Evolutionary conservation across 768 basidiomycete species (phyloP), one percentile per base, ranked within the genome.

Genomic region (Phanerochaete carnosa): DNA sequence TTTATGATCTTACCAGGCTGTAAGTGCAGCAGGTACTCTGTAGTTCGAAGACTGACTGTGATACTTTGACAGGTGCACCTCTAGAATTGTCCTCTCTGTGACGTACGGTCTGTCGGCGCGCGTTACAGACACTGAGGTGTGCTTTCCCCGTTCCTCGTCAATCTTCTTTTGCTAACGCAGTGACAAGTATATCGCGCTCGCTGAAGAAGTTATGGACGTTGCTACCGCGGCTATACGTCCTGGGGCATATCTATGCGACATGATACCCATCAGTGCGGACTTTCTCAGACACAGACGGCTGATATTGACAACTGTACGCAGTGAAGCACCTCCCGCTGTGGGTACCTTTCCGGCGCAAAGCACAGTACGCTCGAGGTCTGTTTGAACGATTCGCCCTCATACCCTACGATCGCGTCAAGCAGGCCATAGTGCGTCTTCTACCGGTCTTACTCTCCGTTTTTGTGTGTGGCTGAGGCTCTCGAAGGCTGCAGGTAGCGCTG

Each of bases 301-400:
- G 29, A 9, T 16, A 22, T 3, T 4, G 16, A 23, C 35, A 12
- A 47, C n/a, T 3, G 29, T 13, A 22, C 25, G 16, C 37, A 68
- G 67, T 71, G 52, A 60, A 64, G 25, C 46, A 66, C 30, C 39
- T 67, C 9, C 70, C 68, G 15, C 55, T 58, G 7, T 71, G 71
- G 71, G 46, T 72, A 23, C 67, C 69, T 1, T 71, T 73, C 50
- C 64, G 69, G 43, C 53, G 55, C 19, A 46, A 63, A 16, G 65
- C 65, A 3, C 15, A 26, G 5, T 28, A 30, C 43, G 63, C 62
- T 12, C 26, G 46, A 8, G 39, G 33, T 4, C 63, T 66, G 46
- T 39, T 68, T 5, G 59, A 61, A 1, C 26, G n/a, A 5, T 45
- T 66, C 4, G 63, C 62, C 13, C 54, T 56, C 25, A 58, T 25